Conservation (phyloP, 805 yeast species). For the Blastobotrys peoriensis region DNA sequence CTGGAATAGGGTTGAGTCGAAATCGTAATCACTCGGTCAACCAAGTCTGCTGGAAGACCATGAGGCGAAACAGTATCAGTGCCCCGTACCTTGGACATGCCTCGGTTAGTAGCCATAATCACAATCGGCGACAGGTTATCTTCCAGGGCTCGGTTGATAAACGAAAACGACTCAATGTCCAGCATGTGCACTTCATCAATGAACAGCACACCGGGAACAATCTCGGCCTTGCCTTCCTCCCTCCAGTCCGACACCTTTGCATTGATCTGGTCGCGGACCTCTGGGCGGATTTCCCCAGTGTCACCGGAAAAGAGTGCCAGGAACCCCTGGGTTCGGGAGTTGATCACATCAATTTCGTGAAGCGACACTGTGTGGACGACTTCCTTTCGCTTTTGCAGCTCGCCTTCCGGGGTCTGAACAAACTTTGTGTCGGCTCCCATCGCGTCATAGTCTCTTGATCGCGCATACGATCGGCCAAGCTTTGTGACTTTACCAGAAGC, state of each 20-base stretch:
- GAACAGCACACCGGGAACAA: slow-evolving; percentile 94
- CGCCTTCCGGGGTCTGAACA: slow-evolving; percentile 98
- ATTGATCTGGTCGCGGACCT: slow-evolving; percentile 93
- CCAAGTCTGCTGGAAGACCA: slow-evolving; percentile 92
- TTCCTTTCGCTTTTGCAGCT: slow-evolving; percentile 89
- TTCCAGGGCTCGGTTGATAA: slow-evolving; percentile 91
- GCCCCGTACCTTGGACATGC: slow-evolving; percentile 89
- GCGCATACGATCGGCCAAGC: slow-evolving; percentile 90
- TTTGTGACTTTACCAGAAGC: slow-evolving; percentile 91
- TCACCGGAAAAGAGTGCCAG: slow-evolving; percentile 92
- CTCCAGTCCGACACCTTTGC: slow-evolving; percentile 97
- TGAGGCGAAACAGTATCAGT: slow-evolving; percentile 92
- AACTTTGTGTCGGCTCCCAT: slow-evolving; percentile 98
- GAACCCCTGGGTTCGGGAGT: slow-evolving; percentile 96
- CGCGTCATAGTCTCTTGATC: slow-evolving; percentile 97
- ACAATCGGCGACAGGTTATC: slow-evolving; percentile 96
- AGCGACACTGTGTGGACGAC: slow-evolving; percentile 97
- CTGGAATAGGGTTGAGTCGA: slow-evolving; percentile 73
- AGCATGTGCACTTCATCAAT: slow-evolving; percentile 98
- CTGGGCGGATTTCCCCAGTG: slow-evolving; percentile 95
- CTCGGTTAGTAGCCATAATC: slow-evolving; percentile 97
- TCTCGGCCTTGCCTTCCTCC: slow-evolving; percentile 96
- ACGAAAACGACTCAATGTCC: slow-evolving; percentile 93
- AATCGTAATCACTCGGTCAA: slow-evolving; percentile 89
- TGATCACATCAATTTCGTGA: slow-evolving; percentile 96